Evolutionary conservation across 78 protist species (phyloP).

Genomic region (Dictyostelium firmibasis): DNA sequence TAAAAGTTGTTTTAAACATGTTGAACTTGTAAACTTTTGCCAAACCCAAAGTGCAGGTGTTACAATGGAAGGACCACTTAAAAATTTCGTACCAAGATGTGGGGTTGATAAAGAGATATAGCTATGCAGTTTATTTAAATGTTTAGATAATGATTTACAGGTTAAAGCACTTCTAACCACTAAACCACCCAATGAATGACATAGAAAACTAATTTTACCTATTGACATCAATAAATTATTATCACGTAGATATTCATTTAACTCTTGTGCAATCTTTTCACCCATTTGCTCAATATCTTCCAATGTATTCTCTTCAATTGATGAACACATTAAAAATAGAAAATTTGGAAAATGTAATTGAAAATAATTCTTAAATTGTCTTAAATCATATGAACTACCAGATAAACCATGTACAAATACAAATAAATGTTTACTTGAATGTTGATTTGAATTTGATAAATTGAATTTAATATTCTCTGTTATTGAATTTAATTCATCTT

Average conservation of each 20-base stretch:
- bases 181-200: conserved; percentile 87
- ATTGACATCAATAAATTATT: conserved; percentile 22
- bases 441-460: not conserved
- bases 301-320: conserved; percentile 69
- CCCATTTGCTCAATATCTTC: conserved; percentile 76
- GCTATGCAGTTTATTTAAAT: conserved; percentile 45
- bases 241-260: conserved; percentile 19
- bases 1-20: conserved; percentile 61
- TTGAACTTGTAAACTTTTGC: conserved; percentile 70
- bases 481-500: not conserved
- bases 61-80: not conserved
- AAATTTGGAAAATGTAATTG: conserved; percentile 43
- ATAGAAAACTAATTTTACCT: conserved; percentile 63
- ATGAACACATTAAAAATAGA: conserved; percentile 58
- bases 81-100: conserved; percentile 69
- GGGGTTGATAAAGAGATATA: conserved; percentile 77
- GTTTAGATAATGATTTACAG: not conserved
- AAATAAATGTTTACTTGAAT: conserved; percentile 65
- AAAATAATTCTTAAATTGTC: conserved; percentile 66
- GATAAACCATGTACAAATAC: conserved; percentile 84
- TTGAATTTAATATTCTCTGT: not conserved
- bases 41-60: conserved; percentile 83
- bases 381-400: conserved; percentile 75
- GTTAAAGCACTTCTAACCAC: conserved; percentile 83
- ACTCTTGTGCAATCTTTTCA: conserved; percentile 71